phyloP scores from a whole-genome alignment of 345 rosid genomes.

The Excoecaria cochinchinensis region DNA sequence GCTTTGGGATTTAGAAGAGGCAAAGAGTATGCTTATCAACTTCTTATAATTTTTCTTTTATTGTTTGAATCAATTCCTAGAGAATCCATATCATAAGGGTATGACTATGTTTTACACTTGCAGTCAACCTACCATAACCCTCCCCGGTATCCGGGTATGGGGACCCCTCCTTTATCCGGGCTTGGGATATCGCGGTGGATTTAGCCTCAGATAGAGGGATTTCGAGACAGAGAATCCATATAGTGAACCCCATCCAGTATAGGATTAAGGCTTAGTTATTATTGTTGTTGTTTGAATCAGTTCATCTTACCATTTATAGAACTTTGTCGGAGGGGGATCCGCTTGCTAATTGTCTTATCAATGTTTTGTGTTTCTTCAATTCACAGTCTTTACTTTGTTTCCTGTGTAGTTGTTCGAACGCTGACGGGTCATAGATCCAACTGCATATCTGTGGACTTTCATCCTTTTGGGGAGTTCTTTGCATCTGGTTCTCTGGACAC shows the following conservation, averaged over 20 bases:
- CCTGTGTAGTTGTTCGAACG: conserved; percentile 79
- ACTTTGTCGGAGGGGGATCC: neutral
- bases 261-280: too few species aligned
- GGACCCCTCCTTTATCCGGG: too few species aligned
- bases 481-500: conserved; percentile 99
- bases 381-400: conserved; percentile 5
- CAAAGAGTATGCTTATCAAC: conserved; percentile 69
- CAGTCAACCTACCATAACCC: too few species aligned
- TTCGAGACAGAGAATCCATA: too few species aligned
- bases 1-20: conserved; percentile 99
- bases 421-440: conserved; percentile 96
- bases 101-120: too few species aligned
- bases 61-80: neutral
- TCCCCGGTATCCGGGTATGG: too few species aligned
- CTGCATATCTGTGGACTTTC: conserved; percentile 94
- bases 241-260: too few species aligned
- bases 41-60: conserved; percentile 2
- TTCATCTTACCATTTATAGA: neutral
- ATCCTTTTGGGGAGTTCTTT: conserved; percentile 98
- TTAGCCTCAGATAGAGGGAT: too few species aligned
- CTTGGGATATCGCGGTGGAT: too few species aligned
- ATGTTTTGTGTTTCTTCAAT: conserved; percentile 12
- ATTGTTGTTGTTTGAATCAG: neutral
- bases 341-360: neutral
- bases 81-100: too few species aligned